Base-by-base conservation (phyloP, 306 rosid genomes). In the Rosa persica region DNA sequence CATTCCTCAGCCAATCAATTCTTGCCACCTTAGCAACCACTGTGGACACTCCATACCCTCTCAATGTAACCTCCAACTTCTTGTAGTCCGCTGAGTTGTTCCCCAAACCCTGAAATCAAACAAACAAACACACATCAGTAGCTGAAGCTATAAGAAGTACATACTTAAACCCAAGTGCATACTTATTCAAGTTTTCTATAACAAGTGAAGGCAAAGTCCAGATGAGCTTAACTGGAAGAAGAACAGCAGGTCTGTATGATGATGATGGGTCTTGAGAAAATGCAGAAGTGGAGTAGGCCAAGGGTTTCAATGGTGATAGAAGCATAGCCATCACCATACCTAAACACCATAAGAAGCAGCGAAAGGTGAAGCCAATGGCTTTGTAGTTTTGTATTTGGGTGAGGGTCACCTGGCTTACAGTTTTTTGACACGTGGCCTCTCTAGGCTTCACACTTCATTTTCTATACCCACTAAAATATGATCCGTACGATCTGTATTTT, bases 1-100 rank as follows among this genome's bases (percentile, higher is more conserved):
- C 97, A 84, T 94, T 94, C 67, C 97, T 85, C 44, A 92, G 57
- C 98, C 98, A 94, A 61, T 94, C 98, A 46, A 82, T 8, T 77
- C 97, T 87, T 0, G 98, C 91, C 0, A 92, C 95, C 84, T 89
- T 92, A 4, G 93, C 92, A 48, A 88, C 92, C 15, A 92, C 91
- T 1, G 88, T 77, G 27, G 84, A 76, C 4, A 94, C 85, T 40
- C 97, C 96, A 72, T 90, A 82, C 65, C 86, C 80, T 11, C 78
- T 80, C 86, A 92, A 69, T 27, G 83, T 87, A 6, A 81, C 78
- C 82, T 78, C 83, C 79, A 92, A 76, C 74, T 86, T 90, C 7
- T 74, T 62, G 78, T 92, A 94, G 79, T 94, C 98, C 0, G 87
- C 86, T 0, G 98, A 79, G 68, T 92, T 90, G 90, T 94, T 94